Base-by-base conservation (phyloP, 208 protist species). In the Strigomonas culicis region DNA sequence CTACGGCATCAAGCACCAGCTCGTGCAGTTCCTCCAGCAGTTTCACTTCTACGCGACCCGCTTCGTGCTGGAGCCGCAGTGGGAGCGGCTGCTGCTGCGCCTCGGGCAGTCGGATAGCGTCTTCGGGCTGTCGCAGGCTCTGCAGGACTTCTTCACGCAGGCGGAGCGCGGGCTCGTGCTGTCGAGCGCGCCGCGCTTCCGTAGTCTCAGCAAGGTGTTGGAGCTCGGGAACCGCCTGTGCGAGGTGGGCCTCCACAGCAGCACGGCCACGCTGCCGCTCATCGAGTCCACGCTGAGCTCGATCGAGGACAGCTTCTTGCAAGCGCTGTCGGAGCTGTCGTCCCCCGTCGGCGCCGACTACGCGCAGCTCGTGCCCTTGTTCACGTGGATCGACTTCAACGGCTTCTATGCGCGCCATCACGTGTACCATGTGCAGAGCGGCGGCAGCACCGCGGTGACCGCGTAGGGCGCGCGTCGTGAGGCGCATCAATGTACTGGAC, bases 41-140 rank as follows among this genome's bases (percentile, higher is more conserved):
- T 95, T 90, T 67, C 86, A 92, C 64, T 95, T 95, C 58, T 93
- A 90, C 60, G 86, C 89, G 1, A 77, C 84, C n/a, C 89, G 93
- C 47, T 90, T 93, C 75, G 86, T 95, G 61, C 66, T 95, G 28
- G 84, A 92, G 72, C 89, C 89, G 58, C 71, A 84, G 57, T 95
- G 89, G 89, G 74, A 75, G 46, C 75, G 79, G 17, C 76, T 95
- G 39, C 72, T 93, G 52, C n/a, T 36, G 10, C 76, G 76, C 13
- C 76, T 95, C 32, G 76, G 78, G 17, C 79, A 85, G 67, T 56
- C 86, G 0, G 82, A 91, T 27, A 85, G 75, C 58, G 74, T 95
- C 6, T 92, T 93, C 58, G 61, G 77, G 28, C 80, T 95, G 15
- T 77, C 60, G 10, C 77, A 82, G 47, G 80, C 89, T 4, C 47